Conservation (phyloP, 495 filamentous ascomycete species). For the Chaetomium fimeti region DNA sequence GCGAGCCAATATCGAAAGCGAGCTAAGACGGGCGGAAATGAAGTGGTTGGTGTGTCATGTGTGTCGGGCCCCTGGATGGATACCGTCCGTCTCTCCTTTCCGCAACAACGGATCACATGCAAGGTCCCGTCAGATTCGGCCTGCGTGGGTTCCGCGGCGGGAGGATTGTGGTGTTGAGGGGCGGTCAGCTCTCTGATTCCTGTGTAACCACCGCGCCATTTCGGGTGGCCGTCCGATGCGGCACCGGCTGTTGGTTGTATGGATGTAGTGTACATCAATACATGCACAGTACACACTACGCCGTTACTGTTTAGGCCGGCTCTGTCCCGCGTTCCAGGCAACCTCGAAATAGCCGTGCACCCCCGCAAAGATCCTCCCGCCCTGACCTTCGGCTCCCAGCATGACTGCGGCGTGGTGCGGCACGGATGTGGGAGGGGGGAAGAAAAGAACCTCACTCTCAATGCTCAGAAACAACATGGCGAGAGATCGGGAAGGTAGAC, state of each 20-base stretch:
- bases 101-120: neutral
- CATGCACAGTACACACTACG: too few relatives aligned
- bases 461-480: neutral
- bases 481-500: neutral
- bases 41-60: neutral
- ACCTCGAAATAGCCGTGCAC: neutral
- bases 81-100: too few relatives aligned
- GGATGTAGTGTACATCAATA: neutral
- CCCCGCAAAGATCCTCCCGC: neutral
- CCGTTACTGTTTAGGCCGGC: too few relatives aligned
- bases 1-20: too few relatives aligned
- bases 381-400: neutral
- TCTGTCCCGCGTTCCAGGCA: neutral
- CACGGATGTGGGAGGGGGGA: neutral
- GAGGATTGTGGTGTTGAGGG: neutral
- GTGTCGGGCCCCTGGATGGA: too few relatives aligned
- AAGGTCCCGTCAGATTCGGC: neutral
- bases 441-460: neutral
- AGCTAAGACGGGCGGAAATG: too few relatives aligned
- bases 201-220: neutral
- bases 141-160: neutral
- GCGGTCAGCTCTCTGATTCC: neutral
- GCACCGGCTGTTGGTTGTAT: neutral
- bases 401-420: constrained; percentile 2
- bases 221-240: neutral